Base-by-base conservation (phyloP, 202 grass and related monocot genomes). In the Miscanthus sacchariflorus region DNA sequence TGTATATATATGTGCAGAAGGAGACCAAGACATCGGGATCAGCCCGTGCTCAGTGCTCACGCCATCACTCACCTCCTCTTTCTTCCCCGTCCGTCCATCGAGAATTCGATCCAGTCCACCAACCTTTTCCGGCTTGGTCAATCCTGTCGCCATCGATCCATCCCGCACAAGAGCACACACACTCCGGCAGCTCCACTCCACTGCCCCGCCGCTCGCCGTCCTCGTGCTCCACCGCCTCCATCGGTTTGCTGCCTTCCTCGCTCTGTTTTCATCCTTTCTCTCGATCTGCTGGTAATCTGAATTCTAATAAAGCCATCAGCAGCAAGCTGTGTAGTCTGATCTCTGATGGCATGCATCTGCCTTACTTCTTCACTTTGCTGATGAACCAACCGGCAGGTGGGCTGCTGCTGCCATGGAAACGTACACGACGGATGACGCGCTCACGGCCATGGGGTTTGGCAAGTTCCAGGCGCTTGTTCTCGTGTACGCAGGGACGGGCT, bases 381-480 rank as follows among this genome's bases (percentile, higher is more conserved):
- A 42, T 72, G 13, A 30, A 30, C 28, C 28, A 14, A 50, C 13
- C 13, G 48, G 48, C 48, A 88, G 85, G 91, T 78, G 38, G 59
- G 74, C 61, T 43, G 3, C 80, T 14, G 45, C 74, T 52, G 49
- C 49, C 25, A 80, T 84, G 52, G 81, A 87, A 12, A 92, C 83
- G 38, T 98, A 93, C 80, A 95, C 95, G 3, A 88, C 88, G 5
- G 91, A 98, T 82, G 88, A 89, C n/a, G 95, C 95, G 9, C 89
- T 98, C n/a, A 33, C 91, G 21, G 67, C 74, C 18, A 72, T 93
- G 88, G 91, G 93, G 44, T 98, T 95, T 49, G 95, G 95, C 21
- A 98, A 92, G 79, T 93, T 98, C 86, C 95, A 98, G 77, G 80
- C 54, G 52, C 75, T 98, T 21, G 91, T 98, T 54, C 95, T 98